Percentiles rank a stretch among this genome's conserved stretches.
phyloP scores from a whole-genome alignment of 2,329 filamentous ascomycete genomes.

The Penicillium corylophilum region DNA sequence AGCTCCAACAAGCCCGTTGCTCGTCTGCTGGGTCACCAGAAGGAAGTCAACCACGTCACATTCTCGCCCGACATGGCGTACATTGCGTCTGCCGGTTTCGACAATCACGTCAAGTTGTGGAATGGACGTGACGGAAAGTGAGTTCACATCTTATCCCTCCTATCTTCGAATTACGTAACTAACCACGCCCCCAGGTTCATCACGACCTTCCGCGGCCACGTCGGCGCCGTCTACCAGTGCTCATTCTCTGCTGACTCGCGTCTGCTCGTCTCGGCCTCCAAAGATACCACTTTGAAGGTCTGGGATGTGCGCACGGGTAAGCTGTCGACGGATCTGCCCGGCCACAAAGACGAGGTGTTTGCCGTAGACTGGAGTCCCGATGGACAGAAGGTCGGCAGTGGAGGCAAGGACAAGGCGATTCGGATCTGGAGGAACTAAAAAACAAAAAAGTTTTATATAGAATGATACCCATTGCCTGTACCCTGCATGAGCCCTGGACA shows the following conservation, averaged over 20 bases:
- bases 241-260: constrained; percentile 89
- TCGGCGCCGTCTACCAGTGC: constrained; percentile 87
- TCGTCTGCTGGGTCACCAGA: constrained; percentile 90
- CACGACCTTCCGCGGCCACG: constrained; percentile 83
- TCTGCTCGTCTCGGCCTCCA: constrained; percentile 81
- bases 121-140: constrained; percentile 66
- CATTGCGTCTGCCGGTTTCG: constrained; percentile 86
- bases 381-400: constrained; percentile 83
- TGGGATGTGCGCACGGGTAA: constrained; percentile 90
- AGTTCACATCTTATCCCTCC: constrained; percentile 20
- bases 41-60: constrained; percentile 92
- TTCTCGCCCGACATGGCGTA: constrained; percentile 88
- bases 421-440: constrained; percentile 62
- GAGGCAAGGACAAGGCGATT: constrained; percentile 83
- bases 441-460: constrained; percentile 13
- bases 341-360: constrained; percentile 90
- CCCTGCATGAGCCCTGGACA: not conserved
- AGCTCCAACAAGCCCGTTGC: constrained; percentile 78
- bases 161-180: constrained; percentile 6
- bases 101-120: constrained; percentile 95
- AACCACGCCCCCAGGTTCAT: constrained; percentile 62
- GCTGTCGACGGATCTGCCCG: constrained; percentile 77
- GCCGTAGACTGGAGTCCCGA: constrained; percentile 94
- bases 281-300: constrained; percentile 91
- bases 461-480: constrained; percentile 22